Evolutionary conservation across 768 basidiomycete genomes (phyloP).

Genomic region (Gymnopilus dilepis): DNA sequence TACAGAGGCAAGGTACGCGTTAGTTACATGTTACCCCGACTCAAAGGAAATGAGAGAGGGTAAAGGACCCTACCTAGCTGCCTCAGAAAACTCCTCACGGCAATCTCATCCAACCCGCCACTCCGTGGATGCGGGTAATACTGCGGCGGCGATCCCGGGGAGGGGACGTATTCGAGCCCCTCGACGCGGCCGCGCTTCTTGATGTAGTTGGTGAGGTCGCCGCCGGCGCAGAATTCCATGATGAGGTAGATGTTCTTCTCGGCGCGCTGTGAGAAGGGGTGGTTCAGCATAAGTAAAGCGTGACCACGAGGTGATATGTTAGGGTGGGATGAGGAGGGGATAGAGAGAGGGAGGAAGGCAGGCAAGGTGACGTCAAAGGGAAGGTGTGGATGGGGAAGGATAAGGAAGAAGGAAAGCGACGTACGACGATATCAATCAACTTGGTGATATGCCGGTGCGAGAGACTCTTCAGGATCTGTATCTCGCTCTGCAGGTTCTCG

Average conservation of each 20-base stretch:
- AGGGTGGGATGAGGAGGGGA: no score
- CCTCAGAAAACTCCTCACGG: constrained; percentile 89
- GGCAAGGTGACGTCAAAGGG: neutral
- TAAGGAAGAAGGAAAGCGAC: constrained; percentile 20
- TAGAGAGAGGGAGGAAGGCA: no score
- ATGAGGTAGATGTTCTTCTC: constrained; percentile 89
- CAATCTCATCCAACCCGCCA: constrained; percentile 90
- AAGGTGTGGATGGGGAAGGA: neutral
- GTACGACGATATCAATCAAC: constrained; percentile 90
- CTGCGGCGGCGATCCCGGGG: constrained; percentile 68
- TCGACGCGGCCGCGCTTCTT: constrained; percentile 96
- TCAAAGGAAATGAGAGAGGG: neutral
- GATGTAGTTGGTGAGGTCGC: constrained; percentile 96
- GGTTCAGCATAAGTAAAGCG: no score
- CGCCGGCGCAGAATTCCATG: constrained; percentile 97
- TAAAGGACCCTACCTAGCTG: constrained; percentile 71
- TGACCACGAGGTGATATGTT: no score
- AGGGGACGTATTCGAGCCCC: constrained; percentile 80
- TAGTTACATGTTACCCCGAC: neutral
- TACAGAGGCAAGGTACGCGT: neutral
- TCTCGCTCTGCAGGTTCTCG: constrained; percentile 98
- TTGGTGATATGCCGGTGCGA: constrained; percentile 93
- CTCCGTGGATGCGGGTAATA: constrained; percentile 92
- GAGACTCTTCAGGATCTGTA: constrained; percentile 92
- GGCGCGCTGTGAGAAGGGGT: constrained; percentile 52